A percentile compares a stretch with the other conserved stretches of the same genome.
Evolutionary conservation across 2,329 filamentous ascomycete genomes (phyloP).

Genomic region (Podosphaera leucotricha): DNA sequence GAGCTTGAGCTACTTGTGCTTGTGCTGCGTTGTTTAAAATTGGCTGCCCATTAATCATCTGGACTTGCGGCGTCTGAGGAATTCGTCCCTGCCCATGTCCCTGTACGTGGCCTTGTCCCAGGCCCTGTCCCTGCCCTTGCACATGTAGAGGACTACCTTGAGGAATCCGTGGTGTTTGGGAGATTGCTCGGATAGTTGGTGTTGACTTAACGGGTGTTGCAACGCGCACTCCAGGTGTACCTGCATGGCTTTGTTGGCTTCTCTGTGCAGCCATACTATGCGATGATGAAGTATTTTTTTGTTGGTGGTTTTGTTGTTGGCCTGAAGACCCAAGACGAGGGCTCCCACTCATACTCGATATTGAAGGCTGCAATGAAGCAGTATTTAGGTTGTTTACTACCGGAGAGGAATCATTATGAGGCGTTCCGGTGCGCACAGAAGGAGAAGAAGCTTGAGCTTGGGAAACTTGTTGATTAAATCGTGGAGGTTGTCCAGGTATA

Average conservation of each 20-base stretch:
- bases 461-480: slow-evolving; percentile 25
- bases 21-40: slow-evolving; percentile 16
- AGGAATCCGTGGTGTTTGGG: slow-evolving; percentile 36
- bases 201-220: slow-evolving; percentile 40
- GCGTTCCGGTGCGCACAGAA: slow-evolving; percentile 35
- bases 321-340: slow-evolving; percentile 43
- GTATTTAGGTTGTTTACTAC: slow-evolving; percentile 25
- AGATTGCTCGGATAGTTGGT: slow-evolving; percentile 28
- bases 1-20: slow-evolving; percentile 4
- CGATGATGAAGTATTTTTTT: slow-evolving; percentile 35
- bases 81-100: slow-evolving; percentile 35
- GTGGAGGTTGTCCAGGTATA: slow-evolving; percentile 16
- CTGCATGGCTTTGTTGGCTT: slow-evolving; percentile 42
- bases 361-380: slow-evolving; percentile 39
- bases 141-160: slow-evolving; percentile 39
- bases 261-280: slow-evolving; percentile 39
- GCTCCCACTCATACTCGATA: slow-evolving; percentile 44
- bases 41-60: slow-evolving; percentile 23
- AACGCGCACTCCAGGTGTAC: slow-evolving; percentile 37
- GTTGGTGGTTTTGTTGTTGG: slow-evolving; percentile 29
- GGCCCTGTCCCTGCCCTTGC: no score
- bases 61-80: slow-evolving; percentile 31
- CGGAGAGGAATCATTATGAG: slow-evolving; percentile 39
- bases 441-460: slow-evolving; percentile 48
- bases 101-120: no score